Conservation (phyloP, 768 basidiomycete species). For the Macrolepiota fuliginosa region DNA sequence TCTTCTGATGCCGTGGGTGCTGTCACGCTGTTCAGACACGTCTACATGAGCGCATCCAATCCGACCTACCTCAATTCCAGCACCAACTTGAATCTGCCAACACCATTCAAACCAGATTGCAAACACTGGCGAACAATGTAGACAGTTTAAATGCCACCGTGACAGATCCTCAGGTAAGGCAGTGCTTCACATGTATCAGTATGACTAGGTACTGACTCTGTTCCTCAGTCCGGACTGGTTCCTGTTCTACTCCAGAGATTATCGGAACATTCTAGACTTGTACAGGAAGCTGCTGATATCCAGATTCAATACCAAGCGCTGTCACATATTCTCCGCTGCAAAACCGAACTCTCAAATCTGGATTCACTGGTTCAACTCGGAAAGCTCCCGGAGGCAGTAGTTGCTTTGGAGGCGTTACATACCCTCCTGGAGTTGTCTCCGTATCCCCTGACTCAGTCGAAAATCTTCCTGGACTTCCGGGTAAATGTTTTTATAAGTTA, state of each 20-base stretch:
- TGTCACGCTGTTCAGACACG: constrained; percentile 42
- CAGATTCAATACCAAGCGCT: constrained; percentile 48
- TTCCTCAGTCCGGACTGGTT: constrained; percentile 62
- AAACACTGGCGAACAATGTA: constrained; percentile 49
- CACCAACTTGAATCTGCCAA: constrained; percentile 59
- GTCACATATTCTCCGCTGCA: constrained; percentile 53
- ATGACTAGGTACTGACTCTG: constrained; percentile 7
- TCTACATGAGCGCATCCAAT: constrained; percentile 72
- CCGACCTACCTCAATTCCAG: constrained; percentile 61
- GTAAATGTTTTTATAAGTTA: constrained; percentile 36
- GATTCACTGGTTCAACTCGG: constrained; percentile 50
- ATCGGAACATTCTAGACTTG: constrained; percentile 56
- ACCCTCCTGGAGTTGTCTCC: constrained; percentile 46
- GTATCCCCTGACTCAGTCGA: constrained; percentile 44
- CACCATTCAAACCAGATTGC: constrained; percentile 60
- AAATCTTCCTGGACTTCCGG: constrained; percentile 55
- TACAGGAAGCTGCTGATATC: constrained; percentile 61
- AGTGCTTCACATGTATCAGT: constrained; percentile 3
- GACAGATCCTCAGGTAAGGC: constrained; percentile 57
- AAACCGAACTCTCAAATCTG: constrained; percentile 42
- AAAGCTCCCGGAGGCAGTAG: constrained; percentile 61
- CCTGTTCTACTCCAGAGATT: constrained; percentile 56
- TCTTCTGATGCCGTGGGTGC: constrained; percentile 5
- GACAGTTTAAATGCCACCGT: constrained; percentile 48
- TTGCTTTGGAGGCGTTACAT: constrained; percentile 40